Percentiles rank a stretch among this genome's conserved stretches.
Conservation (phyloP, 73 alveolate species). For the Stentor roeselii region DNA sequence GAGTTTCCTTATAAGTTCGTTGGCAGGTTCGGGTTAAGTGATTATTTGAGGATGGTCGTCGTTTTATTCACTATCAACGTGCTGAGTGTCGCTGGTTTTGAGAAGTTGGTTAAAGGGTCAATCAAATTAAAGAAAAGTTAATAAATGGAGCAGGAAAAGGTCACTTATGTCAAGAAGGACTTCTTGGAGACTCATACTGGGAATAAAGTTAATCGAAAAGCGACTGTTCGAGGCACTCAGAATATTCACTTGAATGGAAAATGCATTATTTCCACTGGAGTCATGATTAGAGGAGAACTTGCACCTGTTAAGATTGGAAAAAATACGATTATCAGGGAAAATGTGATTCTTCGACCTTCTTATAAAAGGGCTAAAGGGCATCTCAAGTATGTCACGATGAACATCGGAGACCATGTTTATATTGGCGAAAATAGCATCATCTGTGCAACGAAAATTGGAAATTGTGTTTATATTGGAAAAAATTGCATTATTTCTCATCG, state of each 20-base stretch:
- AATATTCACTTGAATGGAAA: slow-evolving; percentile 51
- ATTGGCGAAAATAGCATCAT: slow-evolving; percentile 68
- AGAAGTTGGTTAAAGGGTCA: too few species aligned
- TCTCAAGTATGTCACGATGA: slow-evolving; percentile 34
- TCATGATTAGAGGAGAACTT: slow-evolving; percentile 71
- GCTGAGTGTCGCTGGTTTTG: too few species aligned
- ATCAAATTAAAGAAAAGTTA: not conserved
- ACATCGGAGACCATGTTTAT: slow-evolving; percentile 75
- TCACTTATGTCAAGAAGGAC: slow-evolving; percentile 1
- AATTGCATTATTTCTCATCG: slow-evolving; percentile 67
- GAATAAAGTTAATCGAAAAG: slow-evolving; percentile 12
- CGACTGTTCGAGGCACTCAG: slow-evolving; percentile 41
- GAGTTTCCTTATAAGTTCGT: too few species aligned
- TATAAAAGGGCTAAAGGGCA: slow-evolving; percentile 59
- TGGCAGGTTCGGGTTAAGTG: too few species aligned
- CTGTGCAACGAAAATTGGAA: slow-evolving; percentile 64
- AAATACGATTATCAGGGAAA: slow-evolving; percentile 60
- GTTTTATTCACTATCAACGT: too few species aligned
- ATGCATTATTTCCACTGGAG: slow-evolving; percentile 50
- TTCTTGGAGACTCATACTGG: slow-evolving; percentile 19
- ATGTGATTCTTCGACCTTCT: slow-evolving; percentile 73
- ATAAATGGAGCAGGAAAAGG: slow-evolving; percentile 26
- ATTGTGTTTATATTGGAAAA: slow-evolving; percentile 77
- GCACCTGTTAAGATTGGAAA: slow-evolving; percentile 67
- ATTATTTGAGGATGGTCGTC: too few species aligned